A percentile compares a stretch with the other conserved stretches of the same genome.
These are phyloP conservation scores for Thymus quinquecostatus DNA, from an alignment of 257 asterid species.

Conservation along the genomic window DNA sequence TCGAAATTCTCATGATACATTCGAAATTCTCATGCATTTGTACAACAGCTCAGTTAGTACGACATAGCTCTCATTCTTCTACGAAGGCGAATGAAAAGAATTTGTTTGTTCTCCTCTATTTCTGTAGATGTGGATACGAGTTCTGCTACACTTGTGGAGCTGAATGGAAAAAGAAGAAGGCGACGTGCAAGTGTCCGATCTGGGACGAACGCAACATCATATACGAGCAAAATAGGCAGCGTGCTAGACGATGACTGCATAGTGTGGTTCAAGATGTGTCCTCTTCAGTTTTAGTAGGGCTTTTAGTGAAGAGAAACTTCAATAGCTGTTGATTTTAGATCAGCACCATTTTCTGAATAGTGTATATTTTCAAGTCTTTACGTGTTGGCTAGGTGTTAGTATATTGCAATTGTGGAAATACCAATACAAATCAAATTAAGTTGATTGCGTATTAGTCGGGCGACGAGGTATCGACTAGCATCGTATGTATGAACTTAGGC, in stretches of 20 bases:
- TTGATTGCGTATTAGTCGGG: too few species aligned
- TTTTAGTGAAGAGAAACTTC: neutral
- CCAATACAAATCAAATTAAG: too few species aligned
- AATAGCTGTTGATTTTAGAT: neutral
- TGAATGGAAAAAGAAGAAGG: slow-evolving; percentile 61
- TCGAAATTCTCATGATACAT: too few species aligned
- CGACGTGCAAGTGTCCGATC: slow-evolving; percentile 56
- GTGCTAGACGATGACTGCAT: slow-evolving; percentile 7
- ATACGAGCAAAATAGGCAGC: slow-evolving; percentile 20
- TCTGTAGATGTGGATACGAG: slow-evolving; percentile 64
- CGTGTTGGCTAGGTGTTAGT: neutral
- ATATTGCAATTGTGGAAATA: too few species aligned
- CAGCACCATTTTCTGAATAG: neutral
- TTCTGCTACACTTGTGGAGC: slow-evolving; percentile 76
- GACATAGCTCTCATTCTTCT: neutral
- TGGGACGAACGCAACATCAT: slow-evolving; percentile 53
- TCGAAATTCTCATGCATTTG: neutral
- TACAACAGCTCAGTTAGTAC: neutral
- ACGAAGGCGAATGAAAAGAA: neutral
- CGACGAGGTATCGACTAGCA: too few species aligned
- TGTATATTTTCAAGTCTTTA: neutral
- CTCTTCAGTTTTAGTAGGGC: neutral
- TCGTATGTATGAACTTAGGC: too few species aligned
- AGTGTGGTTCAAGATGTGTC: neutral
- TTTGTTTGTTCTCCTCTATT: neutral